Conservation (phyloP, 768 basidiomycete species). For the Chalciporus piperatus region DNA sequence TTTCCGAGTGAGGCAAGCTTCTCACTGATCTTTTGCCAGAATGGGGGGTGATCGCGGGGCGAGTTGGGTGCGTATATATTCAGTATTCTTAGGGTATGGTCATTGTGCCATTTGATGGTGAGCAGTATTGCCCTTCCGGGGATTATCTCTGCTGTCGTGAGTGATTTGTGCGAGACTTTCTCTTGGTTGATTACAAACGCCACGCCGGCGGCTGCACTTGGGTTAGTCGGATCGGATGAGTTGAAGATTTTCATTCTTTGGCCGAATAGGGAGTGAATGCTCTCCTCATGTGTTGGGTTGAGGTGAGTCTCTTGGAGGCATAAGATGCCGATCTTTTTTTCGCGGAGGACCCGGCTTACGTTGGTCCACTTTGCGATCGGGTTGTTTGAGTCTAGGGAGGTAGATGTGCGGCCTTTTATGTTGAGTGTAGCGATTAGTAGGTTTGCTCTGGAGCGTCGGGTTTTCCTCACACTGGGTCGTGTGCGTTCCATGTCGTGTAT, state of each 20-base stretch:
- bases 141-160: conserved; percentile 4
- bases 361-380: conserved; percentile 15
- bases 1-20: no score
- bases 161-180: conserved; percentile 3
- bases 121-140: conserved; percentile 28
- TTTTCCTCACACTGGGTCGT: no score
- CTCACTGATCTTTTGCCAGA: no score
- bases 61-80: conserved; percentile 37
- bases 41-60: conserved; percentile 21
- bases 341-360: conserved; percentile 10
- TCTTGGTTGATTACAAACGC: conserved; percentile 36
- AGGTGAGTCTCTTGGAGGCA: conserved; percentile 26
- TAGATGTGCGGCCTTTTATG: conserved; percentile 11
- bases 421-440: conserved; percentile 11
- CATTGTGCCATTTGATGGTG: conserved; percentile 16
- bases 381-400: background rate
- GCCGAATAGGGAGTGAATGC: no score
- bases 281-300: background rate
- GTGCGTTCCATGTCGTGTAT: no score
- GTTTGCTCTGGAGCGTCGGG: conserved; percentile 4
- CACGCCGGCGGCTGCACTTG: conserved; percentile 20
- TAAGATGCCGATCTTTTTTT: conserved; percentile 15
- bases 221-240: background rate
- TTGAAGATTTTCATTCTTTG: no score
- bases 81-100: conserved; percentile 22